Base-by-base conservation (phyloP, 2,329 filamentous ascomycete genomes). In the Colletotrichum coccodes region DNA sequence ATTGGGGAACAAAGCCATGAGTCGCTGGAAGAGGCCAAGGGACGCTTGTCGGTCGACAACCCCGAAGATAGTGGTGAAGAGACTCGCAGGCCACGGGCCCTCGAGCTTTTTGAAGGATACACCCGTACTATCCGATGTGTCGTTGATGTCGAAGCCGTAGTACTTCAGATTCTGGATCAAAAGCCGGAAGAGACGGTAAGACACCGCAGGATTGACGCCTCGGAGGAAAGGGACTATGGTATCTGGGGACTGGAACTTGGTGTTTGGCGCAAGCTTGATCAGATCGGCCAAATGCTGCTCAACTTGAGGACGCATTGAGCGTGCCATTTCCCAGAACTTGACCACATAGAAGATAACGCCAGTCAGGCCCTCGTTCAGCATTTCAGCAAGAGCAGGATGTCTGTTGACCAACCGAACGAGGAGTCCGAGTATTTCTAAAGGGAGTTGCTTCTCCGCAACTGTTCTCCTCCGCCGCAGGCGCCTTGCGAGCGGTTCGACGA, bases 171-270 rank as follows among this genome's bases (percentile, higher is more conserved):
- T 59, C 14, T 65, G 49, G 18, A 77, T 21, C 2, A 76, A 40
- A 1, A 77, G 65, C 0, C 72, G 72, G 5, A 77, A 69, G 4
- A 77, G 52, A 0, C 72, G 67, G 26, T 76, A 77, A 23, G 64
- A 62, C 6, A 67, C 14, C 6, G 50, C 34, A 14, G 64, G 14
- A 5, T 42, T 56, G 34, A 62, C 34, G n/a, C 4, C 36, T 32
- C 42, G 42, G n/a, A 62, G 26, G 12, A 62, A 26, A n/a, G 50
- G 12, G 6, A 49, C 28, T 9, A 67, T 38, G 16, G 12, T 26
- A 6, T 38, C 16, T 8, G 34, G 21, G 5, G 50, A 49, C 26
- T 34, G 56, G 40, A 56, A 62, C n/a, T 34, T 14, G 12, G 44
- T 38, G 6, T 50, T 30, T 14, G 34, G 14, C 1, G 34, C 28